These are phyloP conservation scores for Effrenium voratum DNA, from an alignment of 73 alveolate genomes.

Conservation along the genomic window DNA sequence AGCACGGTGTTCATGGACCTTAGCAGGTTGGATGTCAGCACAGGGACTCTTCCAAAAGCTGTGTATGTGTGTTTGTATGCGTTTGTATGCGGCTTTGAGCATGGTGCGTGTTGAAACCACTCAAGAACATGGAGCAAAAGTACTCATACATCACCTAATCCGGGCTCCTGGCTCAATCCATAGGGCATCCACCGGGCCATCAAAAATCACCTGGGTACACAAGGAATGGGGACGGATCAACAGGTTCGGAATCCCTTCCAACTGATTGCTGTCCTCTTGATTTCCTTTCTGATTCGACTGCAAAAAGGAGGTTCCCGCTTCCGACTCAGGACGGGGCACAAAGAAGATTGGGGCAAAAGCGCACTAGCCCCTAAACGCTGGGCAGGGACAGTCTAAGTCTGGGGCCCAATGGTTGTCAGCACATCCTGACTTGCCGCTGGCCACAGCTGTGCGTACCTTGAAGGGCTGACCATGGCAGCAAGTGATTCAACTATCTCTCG, in stretches of 20 bases:
- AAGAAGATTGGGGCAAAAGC: no score
- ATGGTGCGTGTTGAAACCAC: no score
- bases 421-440: slow-evolving; percentile 81
- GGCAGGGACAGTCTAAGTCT: background rate
- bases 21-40: slow-evolving; percentile 88
- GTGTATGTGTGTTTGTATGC: background rate
- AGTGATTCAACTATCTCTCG: background rate
- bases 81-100: background rate
- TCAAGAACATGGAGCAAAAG: no score
- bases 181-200: slow-evolving; percentile 99
- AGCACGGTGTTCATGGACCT: slow-evolving; percentile 99
- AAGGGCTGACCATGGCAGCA: background rate
- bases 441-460: slow-evolving; percentile 92
- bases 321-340: no score
- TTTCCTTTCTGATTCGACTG: no score
- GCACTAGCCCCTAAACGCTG: no score
- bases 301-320: no score
- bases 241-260: no score
- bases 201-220: slow-evolving; percentile 89
- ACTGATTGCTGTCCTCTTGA: no score
- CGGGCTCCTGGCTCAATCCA: slow-evolving; percentile 96
- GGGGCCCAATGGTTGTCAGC: slow-evolving; percentile 81
- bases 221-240: no score
- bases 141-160: background rate
- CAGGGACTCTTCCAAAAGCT: background rate